Evolutionary conservation across 768 basidiomycete species (phyloP), one percentile per base, ranked within the genome.

Genomic region (Mrakia frigida): DNA sequence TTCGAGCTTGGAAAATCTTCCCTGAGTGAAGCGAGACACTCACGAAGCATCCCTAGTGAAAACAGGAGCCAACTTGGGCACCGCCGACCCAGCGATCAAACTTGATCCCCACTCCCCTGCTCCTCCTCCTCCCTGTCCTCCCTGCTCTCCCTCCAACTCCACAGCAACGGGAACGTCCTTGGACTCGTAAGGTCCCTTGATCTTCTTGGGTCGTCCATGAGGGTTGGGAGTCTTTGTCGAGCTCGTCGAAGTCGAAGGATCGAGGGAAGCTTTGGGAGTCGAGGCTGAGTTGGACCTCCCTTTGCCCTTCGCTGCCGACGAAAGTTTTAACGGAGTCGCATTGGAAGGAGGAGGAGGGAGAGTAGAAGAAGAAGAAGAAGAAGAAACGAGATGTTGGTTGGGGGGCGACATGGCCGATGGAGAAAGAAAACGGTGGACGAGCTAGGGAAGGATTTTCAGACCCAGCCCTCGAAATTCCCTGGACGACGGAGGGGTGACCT

Each of bases 1-100:
- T 6, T 25, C 6, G 37, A 21, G 70, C n/a, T 71, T n/a, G 70
- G 10, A 16, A 7, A 7, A 21, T 16, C 6, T 52, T 10, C 9
- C 10, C 11, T 37, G 59, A 25, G 21, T 6, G 53, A 67, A 25
- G 50, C 33, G 73, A 37, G 1, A 52, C n/a, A 73, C 76, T 59
- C 43, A 77, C 76, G 16, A 18, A 11, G 71, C 43, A 35, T 77
- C 70, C n/a, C 11, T 41, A 0, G 76, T 73, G 39, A 77, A 77
- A 39, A 77, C 63, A 2, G 76, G 76, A n/a, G 76, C 70, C 23
- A 53, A 67, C 37, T 73, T 68, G 33, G 76, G 65, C 0, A 77
- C 71, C 43, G 76, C 39, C n/a, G 46, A 67, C 5, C 71, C 70
- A 53, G 70, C 76, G 56, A 77, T 71, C 70, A 77, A 25, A 18